Evolutionary conservation across 106 monocot species (phyloP), one percentile per base, ranked within the genome.

Genomic region (Dendrobium catenatum): DNA sequence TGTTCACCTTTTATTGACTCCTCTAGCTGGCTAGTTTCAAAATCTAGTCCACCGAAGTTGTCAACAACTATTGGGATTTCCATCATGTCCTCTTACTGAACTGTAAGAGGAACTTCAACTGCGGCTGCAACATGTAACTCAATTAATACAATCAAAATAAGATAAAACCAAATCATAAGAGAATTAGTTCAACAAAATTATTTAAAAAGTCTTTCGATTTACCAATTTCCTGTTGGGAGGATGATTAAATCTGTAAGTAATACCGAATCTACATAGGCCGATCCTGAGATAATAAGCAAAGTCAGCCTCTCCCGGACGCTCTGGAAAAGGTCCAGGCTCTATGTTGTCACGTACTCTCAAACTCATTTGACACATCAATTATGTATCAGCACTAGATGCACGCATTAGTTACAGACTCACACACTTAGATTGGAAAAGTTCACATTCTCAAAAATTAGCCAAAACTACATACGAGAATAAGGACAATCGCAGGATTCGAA

Each of bases 181-280:
- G n/a, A 74, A 74, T 2, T 29, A 42, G 17, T 49, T 48, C 42
- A 79, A 31, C 2, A 20, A 70, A 70, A 42, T 7, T 20, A 73
- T 1, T 19, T 20, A 79, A 42, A 55, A 16, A 74, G 47, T 19
- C 43, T 15, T 49, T 4, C 5, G 26, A 26, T 26, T 26, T 26
- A 26, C 26, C 26, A 26, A 26, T 26, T 26, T 87, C 86, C 92
- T 81, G 64, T 92, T 82, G 42, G 85, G 80, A 86, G 92, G 92
- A 61, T 92, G 92, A 77, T 89, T 92, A 76, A 86, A 92, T 88
- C 80, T 92, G 89, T 88, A 92, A 66, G 92, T 86, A 83, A 89
- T 79, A 48, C 92, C 92, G 79, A 89, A 92, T 84, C 88, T 89
- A 83, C 92, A 92, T 51, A 88, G 86, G 68, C 92, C 92, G 77